Conservation (phyloP, 768 basidiomycete genomes). For the Tylopilus subfusipes region DNA sequence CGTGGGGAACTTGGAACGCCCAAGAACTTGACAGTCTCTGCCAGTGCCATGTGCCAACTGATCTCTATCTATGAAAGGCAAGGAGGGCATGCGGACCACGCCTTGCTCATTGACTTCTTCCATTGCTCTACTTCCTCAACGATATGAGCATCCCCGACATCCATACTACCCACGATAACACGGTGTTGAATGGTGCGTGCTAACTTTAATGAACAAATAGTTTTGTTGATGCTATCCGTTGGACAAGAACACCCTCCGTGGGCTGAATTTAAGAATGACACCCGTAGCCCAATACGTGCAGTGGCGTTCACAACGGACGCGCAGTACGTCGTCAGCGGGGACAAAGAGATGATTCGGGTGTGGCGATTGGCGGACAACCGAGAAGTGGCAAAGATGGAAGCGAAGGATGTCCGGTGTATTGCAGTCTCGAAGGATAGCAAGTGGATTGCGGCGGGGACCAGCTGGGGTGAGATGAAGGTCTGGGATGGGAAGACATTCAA, state of each 20-base stretch:
- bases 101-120: neutral
- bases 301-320: constrained; percentile 3
- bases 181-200: neutral
- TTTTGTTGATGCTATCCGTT: neutral
- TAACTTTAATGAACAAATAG: neutral
- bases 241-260: neutral
- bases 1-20: neutral
- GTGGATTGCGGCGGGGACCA: constrained; percentile 11
- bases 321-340: constrained; percentile 5
- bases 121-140: neutral
- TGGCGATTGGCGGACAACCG: neutral
- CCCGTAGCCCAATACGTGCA: constrained; percentile 3
- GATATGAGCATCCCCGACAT: neutral
- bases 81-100: neutral
- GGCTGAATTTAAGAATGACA: neutral
- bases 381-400: neutral
- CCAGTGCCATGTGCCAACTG: constrained; percentile 1
- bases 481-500: constrained; percentile 1
- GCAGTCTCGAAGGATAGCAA: constrained; percentile 4
- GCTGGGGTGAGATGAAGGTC: constrained; percentile 8
- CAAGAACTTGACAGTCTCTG: neutral
- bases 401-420: constrained; percentile 5
- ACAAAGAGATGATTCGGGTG: constrained; percentile 10
- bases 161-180: neutral
- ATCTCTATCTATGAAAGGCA: constrained; percentile 1